Evolutionary conservation across 192 early-diverging fungal species (phyloP).

Genomic region (Chytriomyces confervae): DNA sequence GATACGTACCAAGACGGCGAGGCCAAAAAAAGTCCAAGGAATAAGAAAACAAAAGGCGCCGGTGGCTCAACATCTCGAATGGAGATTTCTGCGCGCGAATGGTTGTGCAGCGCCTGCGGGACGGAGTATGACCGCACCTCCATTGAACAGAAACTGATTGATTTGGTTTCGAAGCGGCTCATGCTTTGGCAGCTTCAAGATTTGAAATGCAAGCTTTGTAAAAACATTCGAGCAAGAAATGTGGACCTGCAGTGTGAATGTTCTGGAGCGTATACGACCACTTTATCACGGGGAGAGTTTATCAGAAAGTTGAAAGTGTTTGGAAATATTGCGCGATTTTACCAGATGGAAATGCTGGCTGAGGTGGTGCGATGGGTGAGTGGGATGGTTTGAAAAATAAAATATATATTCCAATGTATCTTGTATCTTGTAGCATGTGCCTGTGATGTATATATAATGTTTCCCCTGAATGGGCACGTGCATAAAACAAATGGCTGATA

Average conservation of each 20-base stretch:
- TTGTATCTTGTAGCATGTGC: too few relatives aligned
- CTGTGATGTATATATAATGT: too few relatives aligned
- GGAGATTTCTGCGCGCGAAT: conserved; percentile 39
- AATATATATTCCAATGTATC: too few relatives aligned
- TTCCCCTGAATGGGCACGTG: too few relatives aligned
- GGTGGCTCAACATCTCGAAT: not conserved
- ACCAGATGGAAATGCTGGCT: conserved; percentile 59
- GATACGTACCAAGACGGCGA: not conserved
- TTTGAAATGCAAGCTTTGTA: conserved; percentile 79
- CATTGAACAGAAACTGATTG: conserved; percentile 85
- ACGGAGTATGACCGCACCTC: conserved; percentile 76
- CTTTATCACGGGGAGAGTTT: conserved; percentile 57
- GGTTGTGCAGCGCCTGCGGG: conserved; percentile 80
- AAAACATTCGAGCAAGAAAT: conserved; percentile 80
- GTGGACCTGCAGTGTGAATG: conserved; percentile 76
- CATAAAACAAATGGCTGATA: too few relatives aligned
- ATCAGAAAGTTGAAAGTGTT: conserved; percentile 65
- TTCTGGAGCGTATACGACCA: conserved; percentile 65
- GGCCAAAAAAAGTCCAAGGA: too few relatives aligned
- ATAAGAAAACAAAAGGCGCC: not conserved
- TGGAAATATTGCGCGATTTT: conserved; percentile 66
- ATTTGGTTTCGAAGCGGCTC: conserved; percentile 69
- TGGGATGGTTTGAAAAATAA: too few relatives aligned
- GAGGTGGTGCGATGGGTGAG: conserved; percentile 64
- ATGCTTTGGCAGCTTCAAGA: conserved; percentile 90